Base-by-base conservation (phyloP, 1,139 yeast genomes). In the Pichia sp. region DNA sequence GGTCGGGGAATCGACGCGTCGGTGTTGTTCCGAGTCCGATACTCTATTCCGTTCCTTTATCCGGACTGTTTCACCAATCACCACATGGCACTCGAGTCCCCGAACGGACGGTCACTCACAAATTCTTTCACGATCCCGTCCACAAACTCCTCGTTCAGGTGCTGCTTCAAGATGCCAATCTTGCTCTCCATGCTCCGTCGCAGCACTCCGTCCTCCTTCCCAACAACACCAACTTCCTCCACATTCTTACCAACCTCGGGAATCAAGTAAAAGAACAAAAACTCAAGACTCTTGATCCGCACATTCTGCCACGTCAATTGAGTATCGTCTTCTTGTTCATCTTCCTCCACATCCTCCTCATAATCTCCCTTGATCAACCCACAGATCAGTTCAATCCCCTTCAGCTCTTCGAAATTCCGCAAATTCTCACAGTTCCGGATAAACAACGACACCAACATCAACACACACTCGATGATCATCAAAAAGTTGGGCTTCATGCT, bases 241-340 rank as follows among this genome's bases (percentile, higher is more conserved):
- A 11, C 33, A 15, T 21, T 11, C 6, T 21, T 33, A 14, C 22
- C 15, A 28, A 24, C 21, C 18, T 86, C 94, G n/a, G 89, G 91
- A 8, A 80, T 73, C 50, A 85, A 65, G 58, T 86, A 85, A 60
- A 85, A 83, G 50, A 85, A 76, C 48, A 85, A 67, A 61, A 85
- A 85, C 65, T 86, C 94, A 42, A 85, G 74, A 27, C 83, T 75
- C 57, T 83, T 81, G 54, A 84, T 77, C 52, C 76, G 76, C 14
- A 79, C 67, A 36, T 68, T 71, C 53, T 77, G 79, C 58, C 62
- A 51, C 61, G 72, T 53, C 47, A 59, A 33, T 14, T 47, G 46
- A 21, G 49, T n/a, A 19, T 33, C 14, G 12, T 18, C 22, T 6
- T 33, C 28, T 9, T 21, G 14, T 6, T 20, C 17, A 9, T 20